Evolutionary conservation across 179 eudicot species (phyloP).

Genomic region (Beta lomatogona): DNA sequence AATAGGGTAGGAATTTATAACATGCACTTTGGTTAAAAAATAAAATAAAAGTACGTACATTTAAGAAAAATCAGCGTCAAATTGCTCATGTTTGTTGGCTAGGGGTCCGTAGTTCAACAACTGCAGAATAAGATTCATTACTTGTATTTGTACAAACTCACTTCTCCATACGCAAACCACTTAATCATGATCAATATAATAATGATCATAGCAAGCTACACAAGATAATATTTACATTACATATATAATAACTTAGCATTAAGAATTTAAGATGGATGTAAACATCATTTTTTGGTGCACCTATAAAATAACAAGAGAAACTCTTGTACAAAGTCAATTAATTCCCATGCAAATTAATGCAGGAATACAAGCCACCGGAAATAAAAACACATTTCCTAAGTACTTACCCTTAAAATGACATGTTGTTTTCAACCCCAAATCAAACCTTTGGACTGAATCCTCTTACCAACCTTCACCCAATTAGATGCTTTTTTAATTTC

Average conservation of each 20-base stretch:
- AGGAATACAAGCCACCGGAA: background rate
- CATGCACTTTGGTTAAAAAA: too few species aligned
- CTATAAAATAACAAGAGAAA: background rate
- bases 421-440: constrained; percentile 38
- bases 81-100: too few species aligned
- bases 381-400: background rate
- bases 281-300: background rate
- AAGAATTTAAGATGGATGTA: background rate
- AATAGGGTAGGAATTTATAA: fast-evolving
- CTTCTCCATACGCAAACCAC: too few species aligned
- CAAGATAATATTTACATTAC: too few species aligned
- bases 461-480: constrained; percentile 50
- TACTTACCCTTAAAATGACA: background rate
- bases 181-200: too few species aligned
- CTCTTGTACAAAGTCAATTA: background rate
- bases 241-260: background rate
- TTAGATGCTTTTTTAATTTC: constrained; percentile 42
- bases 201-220: too few species aligned
- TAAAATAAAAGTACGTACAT: too few species aligned
- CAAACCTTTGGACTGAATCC: constrained; percentile 39
- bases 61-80: too few species aligned
- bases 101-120: too few species aligned
- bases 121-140: too few species aligned
- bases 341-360: constrained; percentile 6
- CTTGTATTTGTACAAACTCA: too few species aligned